phyloP scores from a whole-genome alignment of 2,329 filamentous ascomycete genomes.

The Rutstroemia sydowiana region DNA sequence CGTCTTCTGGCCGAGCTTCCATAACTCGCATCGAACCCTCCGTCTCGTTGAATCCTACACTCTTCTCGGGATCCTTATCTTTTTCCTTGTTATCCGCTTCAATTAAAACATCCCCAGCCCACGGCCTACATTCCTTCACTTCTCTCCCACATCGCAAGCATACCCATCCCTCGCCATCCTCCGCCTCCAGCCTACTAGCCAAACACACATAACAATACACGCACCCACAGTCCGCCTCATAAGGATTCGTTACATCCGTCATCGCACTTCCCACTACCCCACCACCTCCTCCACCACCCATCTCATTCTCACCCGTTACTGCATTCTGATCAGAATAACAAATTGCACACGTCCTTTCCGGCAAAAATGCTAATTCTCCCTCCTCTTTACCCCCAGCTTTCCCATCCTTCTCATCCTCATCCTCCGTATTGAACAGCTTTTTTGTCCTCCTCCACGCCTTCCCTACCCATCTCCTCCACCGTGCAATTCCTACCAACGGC shows the following conservation, averaged over 20 bases:
- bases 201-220: constrained; percentile 95
- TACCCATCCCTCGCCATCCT: constrained; percentile 90
- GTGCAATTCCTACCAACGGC: constrained; percentile 89
- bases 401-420: constrained; percentile 47
- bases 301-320: constrained; percentile 62
- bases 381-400: no score
- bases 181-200: constrained; percentile 80
- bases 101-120: constrained; percentile 82
- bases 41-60: not conserved
- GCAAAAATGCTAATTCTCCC: constrained; percentile 80
- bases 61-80: not conserved
- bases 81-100: constrained; percentile 21
- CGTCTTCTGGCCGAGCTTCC: no score
- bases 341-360: constrained; percentile 90
- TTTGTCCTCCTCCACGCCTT: constrained; percentile 80
- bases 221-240: constrained; percentile 84
- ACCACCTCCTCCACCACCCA: constrained; percentile 59
- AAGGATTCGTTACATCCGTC: constrained; percentile 93
- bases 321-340: constrained; percentile 93
- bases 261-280: constrained; percentile 80
- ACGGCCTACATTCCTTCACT: constrained; percentile 80
- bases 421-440: constrained; percentile 28
- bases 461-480: constrained; percentile 86
- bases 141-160: constrained; percentile 83
- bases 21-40: not conserved